phyloP scores from a whole-genome alignment of 495 filamentous ascomycete species.

The Neurospora cerealis region DNA sequence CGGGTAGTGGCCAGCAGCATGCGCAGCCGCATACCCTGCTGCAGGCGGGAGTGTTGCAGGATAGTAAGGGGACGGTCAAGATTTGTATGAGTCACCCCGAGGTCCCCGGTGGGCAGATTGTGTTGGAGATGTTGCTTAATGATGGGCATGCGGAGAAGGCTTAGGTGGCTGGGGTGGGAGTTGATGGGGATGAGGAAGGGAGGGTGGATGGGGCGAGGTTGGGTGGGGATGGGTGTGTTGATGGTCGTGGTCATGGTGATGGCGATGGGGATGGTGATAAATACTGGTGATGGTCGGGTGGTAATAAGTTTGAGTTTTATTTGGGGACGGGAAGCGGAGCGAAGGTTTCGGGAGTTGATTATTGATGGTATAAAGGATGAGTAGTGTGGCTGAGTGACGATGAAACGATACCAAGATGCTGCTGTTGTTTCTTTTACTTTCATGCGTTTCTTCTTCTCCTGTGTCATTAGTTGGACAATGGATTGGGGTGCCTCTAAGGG shows the following conservation, averaged over 20 bases:
- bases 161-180: not conserved
- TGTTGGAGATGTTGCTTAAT: slow-evolving; percentile 88
- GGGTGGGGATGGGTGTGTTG: not conserved
- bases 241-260: not conserved
- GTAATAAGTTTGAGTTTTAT: not conserved
- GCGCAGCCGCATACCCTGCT: not conserved
- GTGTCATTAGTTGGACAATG: not conserved
- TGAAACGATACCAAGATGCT: not conserved
- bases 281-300: not conserved
- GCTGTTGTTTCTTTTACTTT: not conserved
- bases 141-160: slow-evolving; percentile 77
- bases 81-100: slow-evolving; percentile 93
- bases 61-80: slow-evolving; percentile 63
- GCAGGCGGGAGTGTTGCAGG: slow-evolving; percentile 4
- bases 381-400: not conserved
- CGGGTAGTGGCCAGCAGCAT: slow-evolving; percentile 23
- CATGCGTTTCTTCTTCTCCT: not conserved
- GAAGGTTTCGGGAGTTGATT: not conserved
- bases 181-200: not conserved
- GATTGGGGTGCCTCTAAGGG: not conserved
- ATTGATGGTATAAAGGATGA: not conserved
- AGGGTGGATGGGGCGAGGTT: not conserved
- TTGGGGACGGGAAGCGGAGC: not conserved
- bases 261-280: not conserved
- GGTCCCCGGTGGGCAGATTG: slow-evolving; percentile 66